phyloP scores from a whole-genome alignment of 371 early-diverging fungal genomes.

The Umbelopsis sp. region DNA sequence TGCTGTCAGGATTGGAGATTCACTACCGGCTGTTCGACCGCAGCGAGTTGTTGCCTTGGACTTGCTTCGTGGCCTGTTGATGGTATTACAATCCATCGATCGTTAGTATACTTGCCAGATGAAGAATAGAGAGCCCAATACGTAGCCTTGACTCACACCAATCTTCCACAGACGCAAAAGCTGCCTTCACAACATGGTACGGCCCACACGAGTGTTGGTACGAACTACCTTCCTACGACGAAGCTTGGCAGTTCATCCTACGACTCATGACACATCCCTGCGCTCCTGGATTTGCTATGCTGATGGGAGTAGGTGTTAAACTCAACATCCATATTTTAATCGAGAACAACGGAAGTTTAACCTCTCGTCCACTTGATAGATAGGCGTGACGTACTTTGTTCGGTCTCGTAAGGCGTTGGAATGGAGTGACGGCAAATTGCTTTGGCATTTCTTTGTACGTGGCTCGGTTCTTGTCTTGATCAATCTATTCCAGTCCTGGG shows the following conservation, averaged over 20 bases:
- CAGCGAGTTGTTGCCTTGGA: constrained; percentile 29
- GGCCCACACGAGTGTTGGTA: constrained; percentile 40
- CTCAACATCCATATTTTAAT: neutral
- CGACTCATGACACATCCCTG: constrained; percentile 36
- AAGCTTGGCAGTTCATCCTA: constrained; percentile 26
- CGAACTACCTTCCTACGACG: constrained; percentile 34
- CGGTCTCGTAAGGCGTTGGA: constrained; percentile 30
- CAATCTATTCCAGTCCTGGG: constrained; percentile 24
- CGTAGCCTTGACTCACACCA: neutral
- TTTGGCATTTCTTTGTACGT: constrained; percentile 38
- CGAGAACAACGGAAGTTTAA: neutral
- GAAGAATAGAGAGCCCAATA: neutral
- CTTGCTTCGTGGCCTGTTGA: constrained; percentile 34
- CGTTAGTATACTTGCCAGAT: constrained; percentile 26
- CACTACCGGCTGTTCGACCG: neutral
- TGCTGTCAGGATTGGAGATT: neutral
- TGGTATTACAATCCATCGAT: constrained; percentile 42
- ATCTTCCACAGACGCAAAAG: constrained; percentile 11
- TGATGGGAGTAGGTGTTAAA: constrained; percentile 30
- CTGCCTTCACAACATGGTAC: constrained; percentile 2
- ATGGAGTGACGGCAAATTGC: constrained; percentile 33
- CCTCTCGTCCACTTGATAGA: neutral
- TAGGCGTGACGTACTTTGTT: constrained; percentile 33
- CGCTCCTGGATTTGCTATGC: constrained; percentile 38
- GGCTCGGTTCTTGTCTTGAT: constrained; percentile 31